These are phyloP conservation scores for Lachnellula hyalina DNA, from an alignment of 2,329 filamentous ascomycete genomes.

Conservation along the genomic window DNA sequence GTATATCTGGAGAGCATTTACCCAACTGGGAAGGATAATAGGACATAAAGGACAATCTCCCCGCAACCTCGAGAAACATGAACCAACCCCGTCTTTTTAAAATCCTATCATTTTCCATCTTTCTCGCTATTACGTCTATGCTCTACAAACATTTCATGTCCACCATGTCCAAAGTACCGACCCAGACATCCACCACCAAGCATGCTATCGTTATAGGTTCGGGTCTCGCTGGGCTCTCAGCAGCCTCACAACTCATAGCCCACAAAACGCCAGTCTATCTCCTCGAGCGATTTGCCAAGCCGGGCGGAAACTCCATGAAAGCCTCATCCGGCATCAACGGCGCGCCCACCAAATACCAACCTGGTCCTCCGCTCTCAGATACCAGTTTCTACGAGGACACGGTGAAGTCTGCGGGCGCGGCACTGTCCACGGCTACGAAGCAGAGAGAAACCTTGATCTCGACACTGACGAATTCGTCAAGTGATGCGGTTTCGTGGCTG, in stretches of 20 bases:
- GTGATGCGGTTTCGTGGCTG: conserved; percentile 50
- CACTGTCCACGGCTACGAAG: conserved; percentile 10
- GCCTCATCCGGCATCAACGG: conserved; percentile 63
- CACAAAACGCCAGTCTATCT: conserved; percentile 49
- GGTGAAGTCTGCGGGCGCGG: conserved; percentile 47
- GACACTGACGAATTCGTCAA: conserved; percentile 44
- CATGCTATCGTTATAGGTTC: conserved; percentile 57
- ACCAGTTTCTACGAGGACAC: conserved; percentile 51
- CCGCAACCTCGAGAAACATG: background rate
- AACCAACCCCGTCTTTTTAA: background rate
- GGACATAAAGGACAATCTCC: background rate
- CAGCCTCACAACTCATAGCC: conserved; percentile 50
- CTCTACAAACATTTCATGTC: conserved; percentile 5
- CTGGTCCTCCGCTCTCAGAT: conserved; percentile 31
- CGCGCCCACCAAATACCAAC: conserved; percentile 53
- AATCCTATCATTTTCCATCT: conserved; percentile 2
- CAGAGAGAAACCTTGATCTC: conserved; percentile 41
- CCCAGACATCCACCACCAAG: background rate
- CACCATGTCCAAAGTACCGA: conserved; percentile 1
- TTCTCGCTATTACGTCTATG: conserved; percentile 13
- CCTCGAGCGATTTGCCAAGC: conserved; percentile 53
- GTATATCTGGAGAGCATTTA: too few species aligned
- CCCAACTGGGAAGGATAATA: too few species aligned
- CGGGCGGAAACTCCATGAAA: conserved; percentile 62
- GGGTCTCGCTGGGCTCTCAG: conserved; percentile 57